Percentiles rank a stretch among this genome's conserved stretches.
Conservation (phyloP, 2,329 filamentous ascomycete species). For the Phoma sp. region DNA sequence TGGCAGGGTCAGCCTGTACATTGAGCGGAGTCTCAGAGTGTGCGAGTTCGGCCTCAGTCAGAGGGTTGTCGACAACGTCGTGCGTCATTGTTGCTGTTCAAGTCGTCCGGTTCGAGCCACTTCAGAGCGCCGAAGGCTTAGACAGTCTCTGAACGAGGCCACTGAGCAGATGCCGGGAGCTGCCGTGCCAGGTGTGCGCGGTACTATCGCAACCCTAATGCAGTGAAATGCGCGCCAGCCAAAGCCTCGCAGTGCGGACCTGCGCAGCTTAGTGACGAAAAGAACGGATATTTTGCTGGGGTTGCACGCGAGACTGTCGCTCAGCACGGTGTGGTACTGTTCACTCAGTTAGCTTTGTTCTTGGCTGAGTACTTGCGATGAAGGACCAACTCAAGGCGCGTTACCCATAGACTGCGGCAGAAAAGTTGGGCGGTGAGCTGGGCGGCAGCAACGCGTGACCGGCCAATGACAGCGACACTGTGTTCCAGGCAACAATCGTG, state of each 20-base stretch:
- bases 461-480: conserved; percentile 14
- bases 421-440: conserved; percentile 31
- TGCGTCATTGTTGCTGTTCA: conserved; percentile 16
- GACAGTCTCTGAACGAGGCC: background rate
- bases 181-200: no score
- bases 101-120: background rate
- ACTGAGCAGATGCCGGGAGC: background rate
- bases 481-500: background rate
- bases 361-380: no score
- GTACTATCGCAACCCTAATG: no score
- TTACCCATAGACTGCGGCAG: conserved; percentile 19
- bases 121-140: background rate
- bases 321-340: no score
- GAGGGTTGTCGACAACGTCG: conserved; percentile 22
- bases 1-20: conserved; percentile 7
- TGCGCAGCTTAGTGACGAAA: no score
- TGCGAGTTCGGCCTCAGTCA: conserved; percentile 19
- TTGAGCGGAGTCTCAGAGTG: conserved; percentile 11
- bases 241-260: no score
- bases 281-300: background rate
- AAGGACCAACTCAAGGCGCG: conserved; percentile 14
- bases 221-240: no score
- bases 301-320: background rate
- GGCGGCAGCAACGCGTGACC: conserved; percentile 18
- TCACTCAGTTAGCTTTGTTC: background rate